A percentile compares a stretch with the other conserved stretches of the same genome.
These are phyloP conservation scores for Podosphaera xanthii DNA, from an alignment of 2,329 filamentous ascomycete species.

Conservation along the genomic window DNA sequence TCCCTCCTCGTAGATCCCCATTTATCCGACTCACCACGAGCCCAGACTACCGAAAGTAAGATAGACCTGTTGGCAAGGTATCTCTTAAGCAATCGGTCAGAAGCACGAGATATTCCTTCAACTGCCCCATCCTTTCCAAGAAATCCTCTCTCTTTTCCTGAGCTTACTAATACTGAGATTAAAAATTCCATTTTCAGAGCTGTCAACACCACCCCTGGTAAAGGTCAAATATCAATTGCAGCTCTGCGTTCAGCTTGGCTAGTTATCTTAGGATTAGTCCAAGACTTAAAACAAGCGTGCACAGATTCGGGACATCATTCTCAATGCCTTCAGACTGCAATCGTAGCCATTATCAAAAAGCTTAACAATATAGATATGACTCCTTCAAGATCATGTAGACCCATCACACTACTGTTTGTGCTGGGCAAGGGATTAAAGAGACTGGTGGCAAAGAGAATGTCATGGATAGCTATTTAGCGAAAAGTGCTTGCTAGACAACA, in stretches of 20 bases:
- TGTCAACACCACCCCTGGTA: not conserved
- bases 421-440: too few relatives aligned
- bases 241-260: too few relatives aligned
- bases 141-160: not conserved
- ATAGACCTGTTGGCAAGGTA: not conserved
- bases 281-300: not conserved
- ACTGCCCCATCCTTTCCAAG: not conserved
- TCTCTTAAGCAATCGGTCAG: not conserved
- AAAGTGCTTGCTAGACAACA: too few relatives aligned
- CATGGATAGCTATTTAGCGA: too few relatives aligned
- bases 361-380: not conserved
- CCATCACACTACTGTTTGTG: not conserved
- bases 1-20: not conserved
- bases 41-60: not conserved
- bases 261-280: too few relatives aligned
- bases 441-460: too few relatives aligned
- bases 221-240: not conserved
- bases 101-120: not conserved
- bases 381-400: too few relatives aligned
- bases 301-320: not conserved
- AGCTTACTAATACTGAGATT: not conserved
- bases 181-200: not conserved
- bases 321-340: not conserved
- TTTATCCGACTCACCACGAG: not conserved
- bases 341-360: not conserved